Evolutionary conservation across 73 alveolate genomes (phyloP).

Genomic region (Symbiodinium pilosum): DNA sequence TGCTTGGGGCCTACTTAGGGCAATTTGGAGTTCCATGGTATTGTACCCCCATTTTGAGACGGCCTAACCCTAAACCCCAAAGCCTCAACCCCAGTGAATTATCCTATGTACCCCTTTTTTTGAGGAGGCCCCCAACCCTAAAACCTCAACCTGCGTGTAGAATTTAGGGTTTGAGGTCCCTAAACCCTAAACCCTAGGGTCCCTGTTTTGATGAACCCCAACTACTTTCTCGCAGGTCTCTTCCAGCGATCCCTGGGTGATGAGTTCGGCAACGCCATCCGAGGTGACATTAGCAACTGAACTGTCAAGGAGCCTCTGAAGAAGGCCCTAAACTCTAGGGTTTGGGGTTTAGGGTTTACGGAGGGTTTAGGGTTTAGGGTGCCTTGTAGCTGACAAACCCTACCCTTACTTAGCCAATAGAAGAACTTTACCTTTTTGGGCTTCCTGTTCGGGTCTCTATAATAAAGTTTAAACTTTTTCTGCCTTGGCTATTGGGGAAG

Average conservation of each 20-base stretch:
- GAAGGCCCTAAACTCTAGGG: not conserved
- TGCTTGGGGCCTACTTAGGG: no score
- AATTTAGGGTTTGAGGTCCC: not conserved
- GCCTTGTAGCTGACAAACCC: not conserved
- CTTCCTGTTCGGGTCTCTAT: no score
- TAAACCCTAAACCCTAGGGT: not conserved
- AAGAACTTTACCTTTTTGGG: no score
- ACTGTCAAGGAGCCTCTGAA: not conserved
- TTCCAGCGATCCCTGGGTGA: conserved; percentile 92
- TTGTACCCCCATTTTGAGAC: no score
- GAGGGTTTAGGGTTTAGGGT: conserved; percentile 1
- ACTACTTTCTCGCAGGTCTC: conserved; percentile 10
- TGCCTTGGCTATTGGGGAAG: no score
- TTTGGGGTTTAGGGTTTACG: not conserved
- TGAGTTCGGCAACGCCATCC: conserved; percentile 88
- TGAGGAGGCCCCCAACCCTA: not conserved
- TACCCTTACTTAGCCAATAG: no score
- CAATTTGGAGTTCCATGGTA: no score
- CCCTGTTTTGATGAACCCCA: not conserved
- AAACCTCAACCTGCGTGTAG: not conserved
- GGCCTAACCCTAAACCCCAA: no score
- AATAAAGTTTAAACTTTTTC: no score
- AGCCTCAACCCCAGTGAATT: no score
- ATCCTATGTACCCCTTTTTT: not conserved
- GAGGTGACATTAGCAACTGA: conserved; percentile 5